phyloP scores from a whole-genome alignment of 2,329 filamentous ascomycete genomes.

The Beauveria caledonica region DNA sequence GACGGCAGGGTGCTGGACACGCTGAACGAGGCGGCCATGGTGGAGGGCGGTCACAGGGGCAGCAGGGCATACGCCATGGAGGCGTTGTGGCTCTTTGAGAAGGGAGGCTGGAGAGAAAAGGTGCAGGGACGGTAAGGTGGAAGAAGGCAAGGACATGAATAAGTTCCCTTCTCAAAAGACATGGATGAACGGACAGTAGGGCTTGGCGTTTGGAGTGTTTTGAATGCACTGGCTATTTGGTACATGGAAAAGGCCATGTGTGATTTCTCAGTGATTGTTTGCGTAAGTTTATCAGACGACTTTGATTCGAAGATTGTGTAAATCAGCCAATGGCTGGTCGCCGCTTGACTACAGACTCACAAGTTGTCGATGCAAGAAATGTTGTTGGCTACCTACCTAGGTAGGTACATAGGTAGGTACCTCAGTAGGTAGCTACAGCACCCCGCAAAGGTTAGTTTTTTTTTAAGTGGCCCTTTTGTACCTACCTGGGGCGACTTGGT shows the following conservation, averaged over 20 bases:
- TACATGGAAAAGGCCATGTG: not conserved
- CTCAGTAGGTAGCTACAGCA: too few relatives aligned
- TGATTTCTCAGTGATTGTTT: not conserved
- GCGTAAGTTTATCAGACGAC: not conserved
- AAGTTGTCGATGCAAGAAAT: not conserved
- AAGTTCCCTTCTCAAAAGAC: not conserved
- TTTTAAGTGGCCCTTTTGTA: too few relatives aligned
- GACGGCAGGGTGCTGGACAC: conserved; percentile 69
- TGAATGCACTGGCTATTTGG: not conserved
- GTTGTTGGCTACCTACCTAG: not conserved
- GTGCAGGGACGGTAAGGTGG: conserved; percentile 44
- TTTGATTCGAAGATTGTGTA: not conserved
- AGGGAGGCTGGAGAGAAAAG: conserved; percentile 61
- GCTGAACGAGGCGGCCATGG: conserved; percentile 66
- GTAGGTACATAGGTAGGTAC: too few relatives aligned
- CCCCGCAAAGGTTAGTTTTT: too few relatives aligned
- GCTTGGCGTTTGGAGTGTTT: not conserved
- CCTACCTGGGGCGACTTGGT: not conserved
- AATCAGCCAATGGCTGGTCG: not conserved
- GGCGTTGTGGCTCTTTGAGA: conserved; percentile 74
- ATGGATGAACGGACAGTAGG: not conserved
- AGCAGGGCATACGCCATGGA: conserved; percentile 80
- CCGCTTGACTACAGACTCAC: not conserved
- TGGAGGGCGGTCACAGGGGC: conserved; percentile 63
- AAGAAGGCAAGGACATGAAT: conserved; percentile 23